A percentile compares a stretch with the other conserved stretches of the same genome.
phyloP scores from a whole-genome alignment of 108 stramenopile genomes.

The Pseudonitzschia multistriata region DNA sequence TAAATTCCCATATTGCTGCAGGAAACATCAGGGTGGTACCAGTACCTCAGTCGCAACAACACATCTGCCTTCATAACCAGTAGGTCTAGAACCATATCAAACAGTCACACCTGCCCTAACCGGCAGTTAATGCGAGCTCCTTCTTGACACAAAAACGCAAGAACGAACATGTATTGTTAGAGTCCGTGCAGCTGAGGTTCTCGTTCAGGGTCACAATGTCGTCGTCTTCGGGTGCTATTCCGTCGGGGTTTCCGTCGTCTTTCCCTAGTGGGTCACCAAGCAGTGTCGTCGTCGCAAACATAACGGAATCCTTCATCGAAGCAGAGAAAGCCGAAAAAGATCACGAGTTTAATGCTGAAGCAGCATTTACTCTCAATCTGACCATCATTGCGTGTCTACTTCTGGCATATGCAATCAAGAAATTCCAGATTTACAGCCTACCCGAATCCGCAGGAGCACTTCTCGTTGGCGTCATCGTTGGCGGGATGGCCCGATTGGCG shows the following conservation, averaged over 20 bases:
- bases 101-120: no score
- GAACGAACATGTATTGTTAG: not conserved
- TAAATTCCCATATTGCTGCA: no score
- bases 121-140: no score
- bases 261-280: no score
- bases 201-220: not conserved
- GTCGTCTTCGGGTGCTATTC: constrained; percentile 8
- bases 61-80: no score
- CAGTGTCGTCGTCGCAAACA: constrained; percentile 12
- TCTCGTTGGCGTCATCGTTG: constrained; percentile 73
- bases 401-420: constrained; percentile 74
- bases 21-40: no score
- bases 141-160: no score
- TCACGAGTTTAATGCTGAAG: constrained; percentile 78
- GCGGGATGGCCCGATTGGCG: constrained; percentile 65
- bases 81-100: no score
- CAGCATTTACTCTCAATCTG: constrained; percentile 67
- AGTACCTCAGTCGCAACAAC: no score
- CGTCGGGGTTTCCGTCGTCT: constrained; percentile 5
- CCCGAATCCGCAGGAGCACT: constrained; percentile 84
- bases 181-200: not conserved
- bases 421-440: constrained; percentile 64
- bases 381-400: constrained; percentile 77
- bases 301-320: constrained; percentile 34
- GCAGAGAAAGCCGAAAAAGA: constrained; percentile 53